Evolutionary conservation across 768 basidiomycete genomes (phyloP), one percentile per base, ranked within the genome.

Genomic region (Tricholoma matsutake): DNA sequence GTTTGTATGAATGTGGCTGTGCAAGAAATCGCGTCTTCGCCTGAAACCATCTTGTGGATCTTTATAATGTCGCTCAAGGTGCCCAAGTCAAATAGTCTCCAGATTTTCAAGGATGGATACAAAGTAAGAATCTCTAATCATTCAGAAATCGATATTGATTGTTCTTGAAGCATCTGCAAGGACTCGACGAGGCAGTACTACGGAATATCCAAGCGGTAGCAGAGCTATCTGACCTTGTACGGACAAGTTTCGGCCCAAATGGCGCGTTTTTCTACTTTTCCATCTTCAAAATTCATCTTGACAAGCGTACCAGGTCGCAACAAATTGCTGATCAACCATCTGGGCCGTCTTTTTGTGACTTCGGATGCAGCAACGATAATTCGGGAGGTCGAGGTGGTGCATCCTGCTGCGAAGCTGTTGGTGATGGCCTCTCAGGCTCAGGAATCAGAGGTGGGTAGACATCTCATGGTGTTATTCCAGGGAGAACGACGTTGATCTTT

Each of bases 351-450:
- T 39, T 98, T 98, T 76, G 96, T 98, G 62, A 99, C 97, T 34
- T 96, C 94, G 52, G 96, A 99, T 84, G 96, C 97, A 9, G 97
- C 97, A 11, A 98, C 96, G 61, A 98, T 99, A 75, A 94, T 99
- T 69, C 85, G 90, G 65, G 97, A 99, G 78, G 88, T 98, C 71
- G 97, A 99, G 72, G 94, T 99, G 59, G 94, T 98, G 14, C 97
- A 99, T 75, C 97, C 97, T 1, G 97, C 96, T 5, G 97, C 96
- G 32, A 99, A 98, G 72, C 80, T 99, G n/a, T 78, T 98, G n/a
- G 96, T 98, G 13, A 97, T 98, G 94, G 94, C 95, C 28, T 93
- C 92, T 28, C 95, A 98, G 70, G 92, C 96, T 11, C 97, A 98
- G 73, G 97, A 98, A 73, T 74, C 87, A 0, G 96, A 98, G 84